Base-by-base conservation (phyloP, 1,139 yeast species). In the Lodderomyces theae region DNA sequence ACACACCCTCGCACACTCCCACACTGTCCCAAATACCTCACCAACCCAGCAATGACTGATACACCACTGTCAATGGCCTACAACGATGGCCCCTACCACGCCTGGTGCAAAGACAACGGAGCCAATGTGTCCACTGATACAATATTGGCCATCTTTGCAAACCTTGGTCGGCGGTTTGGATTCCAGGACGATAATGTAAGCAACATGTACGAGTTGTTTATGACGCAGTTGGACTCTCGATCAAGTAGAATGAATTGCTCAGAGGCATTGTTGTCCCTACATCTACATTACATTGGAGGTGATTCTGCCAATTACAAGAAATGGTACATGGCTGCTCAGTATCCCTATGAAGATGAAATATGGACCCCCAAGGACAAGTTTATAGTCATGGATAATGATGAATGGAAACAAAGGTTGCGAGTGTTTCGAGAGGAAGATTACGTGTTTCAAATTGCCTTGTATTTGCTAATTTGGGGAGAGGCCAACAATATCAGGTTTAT, bases 231-330 rank as follows among this genome's bases (percentile, higher is more conserved):
- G 37, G 72, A 71, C 39, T 69, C 75, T 2, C 49, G 77, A 25
- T 57, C 72, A 4, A 62, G 73, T 39, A 48, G 77, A 41, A 64
- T 64, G 63, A 44, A 58, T 2, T 68, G 75, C 22, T 42, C 55
- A 1, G 42, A 43, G 13, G 74, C 76, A 1, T 51, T 71, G 17
- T 41, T 61, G 33, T 62, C 72, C 1, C 48, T 71, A 11, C 75
- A 70, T 50, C 53, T 58, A 9, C 74, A 71, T 47, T 71, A 70
- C 47, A 64, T 70, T 43, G 75, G 74, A 1, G 76, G 76, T 0
- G 58, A 60, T 7, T 49, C 54, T 34, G 53, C 75, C 5, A 71
- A 71, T 48, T 71, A 60, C 46, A 61, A 63, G 42, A 67, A 64
- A 43, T 71, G 76, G 77, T 66, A 63, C 44, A 63, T 69, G 48